Conservation (phyloP, 306 rosid genomes). For the Vachellia collinsii region DNA sequence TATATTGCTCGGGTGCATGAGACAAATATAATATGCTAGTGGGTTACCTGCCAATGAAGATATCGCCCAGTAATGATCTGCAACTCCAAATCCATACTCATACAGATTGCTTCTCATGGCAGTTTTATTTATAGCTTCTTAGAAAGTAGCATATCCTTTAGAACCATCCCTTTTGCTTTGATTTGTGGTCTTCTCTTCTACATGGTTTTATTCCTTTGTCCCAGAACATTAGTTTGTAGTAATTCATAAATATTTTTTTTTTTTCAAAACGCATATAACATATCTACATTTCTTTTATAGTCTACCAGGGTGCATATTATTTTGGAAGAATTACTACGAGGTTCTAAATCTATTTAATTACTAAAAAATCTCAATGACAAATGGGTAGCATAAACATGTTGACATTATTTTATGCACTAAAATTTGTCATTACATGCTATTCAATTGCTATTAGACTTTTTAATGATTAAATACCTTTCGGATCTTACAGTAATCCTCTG, state of each 20-base stretch:
- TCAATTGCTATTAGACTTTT: no score
- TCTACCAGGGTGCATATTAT: background rate
- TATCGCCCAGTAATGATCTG: slow-evolving; percentile 59
- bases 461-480: no score
- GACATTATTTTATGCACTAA: no score
- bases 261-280: background rate
- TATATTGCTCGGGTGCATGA: background rate
- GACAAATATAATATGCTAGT: slow-evolving; percentile 3
- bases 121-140: slow-evolving; percentile 37
- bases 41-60: slow-evolving; percentile 63
- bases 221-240: background rate
- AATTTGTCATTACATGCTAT: no score
- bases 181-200: background rate
- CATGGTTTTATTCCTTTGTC: slow-evolving; percentile 1
- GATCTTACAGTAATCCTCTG: no score
- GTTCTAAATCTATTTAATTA: no score
- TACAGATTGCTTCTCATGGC: background rate
- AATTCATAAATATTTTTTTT: background rate
- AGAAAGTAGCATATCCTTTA: slow-evolving; percentile 51
- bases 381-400: no score
- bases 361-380: no score
- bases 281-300: background rate
- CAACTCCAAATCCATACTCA: slow-evolving; percentile 28
- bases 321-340: background rate
- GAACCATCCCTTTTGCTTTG: slow-evolving; percentile 44